A percentile compares a stretch with the other conserved stretches of the same genome.
phyloP scores from a whole-genome alignment of 2,329 filamentous ascomycete species.

The Colletotrichum cuscutae region DNA sequence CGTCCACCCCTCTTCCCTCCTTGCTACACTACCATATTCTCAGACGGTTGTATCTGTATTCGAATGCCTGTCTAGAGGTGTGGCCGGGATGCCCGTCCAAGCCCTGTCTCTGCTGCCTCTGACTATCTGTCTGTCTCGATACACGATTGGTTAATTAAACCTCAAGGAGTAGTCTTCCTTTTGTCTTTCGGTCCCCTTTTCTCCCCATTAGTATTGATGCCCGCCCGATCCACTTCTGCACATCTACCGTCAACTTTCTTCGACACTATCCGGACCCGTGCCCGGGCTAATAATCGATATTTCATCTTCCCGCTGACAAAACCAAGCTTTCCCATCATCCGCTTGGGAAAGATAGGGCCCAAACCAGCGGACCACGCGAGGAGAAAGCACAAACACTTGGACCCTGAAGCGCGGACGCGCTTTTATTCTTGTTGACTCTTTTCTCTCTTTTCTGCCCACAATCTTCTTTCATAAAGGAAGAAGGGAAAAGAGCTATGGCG shows the following conservation, averaged over 20 bases:
- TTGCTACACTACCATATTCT: background rate
- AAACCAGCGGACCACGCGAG: background rate
- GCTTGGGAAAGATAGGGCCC: background rate
- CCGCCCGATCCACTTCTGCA: conserved; percentile 17
- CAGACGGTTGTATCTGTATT: too few species aligned
- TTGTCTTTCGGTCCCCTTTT: conserved; percentile 2
- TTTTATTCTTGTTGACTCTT: too few species aligned
- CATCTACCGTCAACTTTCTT: conserved; percentile 15
- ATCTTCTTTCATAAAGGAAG: background rate
- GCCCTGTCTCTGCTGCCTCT: background rate
- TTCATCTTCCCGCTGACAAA: background rate
- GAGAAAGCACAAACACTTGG: background rate
- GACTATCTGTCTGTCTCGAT: background rate
- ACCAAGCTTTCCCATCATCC: background rate
- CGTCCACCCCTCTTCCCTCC: background rate
- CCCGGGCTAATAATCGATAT: background rate
- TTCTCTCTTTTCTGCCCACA: background rate
- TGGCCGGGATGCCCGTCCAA: background rate
- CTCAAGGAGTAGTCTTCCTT: background rate
- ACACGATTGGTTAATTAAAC: background rate
- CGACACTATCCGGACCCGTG: background rate
- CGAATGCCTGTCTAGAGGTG: background rate
- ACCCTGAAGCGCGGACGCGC: background rate
- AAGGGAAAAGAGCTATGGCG: conserved; percentile 8
- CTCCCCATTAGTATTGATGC: background rate